Conservation (phyloP, 805 yeast genomes). For the Spathaspora hagerdaliae region DNA sequence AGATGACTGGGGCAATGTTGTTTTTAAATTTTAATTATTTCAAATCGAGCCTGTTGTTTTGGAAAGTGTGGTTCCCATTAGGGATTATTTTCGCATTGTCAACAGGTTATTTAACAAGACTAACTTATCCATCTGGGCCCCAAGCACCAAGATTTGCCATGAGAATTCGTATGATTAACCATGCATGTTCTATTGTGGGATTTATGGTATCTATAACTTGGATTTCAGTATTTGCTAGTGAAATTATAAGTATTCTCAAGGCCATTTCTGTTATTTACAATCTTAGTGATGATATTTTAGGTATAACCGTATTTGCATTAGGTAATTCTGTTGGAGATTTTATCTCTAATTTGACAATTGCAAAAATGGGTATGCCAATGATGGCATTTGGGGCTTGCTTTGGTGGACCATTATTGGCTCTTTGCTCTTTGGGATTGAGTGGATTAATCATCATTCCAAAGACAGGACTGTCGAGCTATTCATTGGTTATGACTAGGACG, state of each 20-base stretch:
- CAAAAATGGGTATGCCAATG: constrained; percentile 74
- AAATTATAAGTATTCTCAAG: constrained; percentile 62
- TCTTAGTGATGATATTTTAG: constrained; percentile 75
- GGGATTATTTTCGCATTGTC: constrained; percentile 5
- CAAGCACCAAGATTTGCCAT: not conserved
- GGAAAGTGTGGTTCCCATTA: constrained; percentile 12
- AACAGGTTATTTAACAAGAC: constrained; percentile 5
- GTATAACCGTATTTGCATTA: constrained; percentile 83
- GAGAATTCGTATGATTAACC: constrained; percentile 12
- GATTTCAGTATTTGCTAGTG: constrained; percentile 67
- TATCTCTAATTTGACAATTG: constrained; percentile 76
- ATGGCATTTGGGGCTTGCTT: constrained; percentile 96
- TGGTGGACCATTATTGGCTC: constrained; percentile 83
- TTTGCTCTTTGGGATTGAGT: constrained; percentile 78
- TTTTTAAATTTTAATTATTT: constrained; percentile 14
- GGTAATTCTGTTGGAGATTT: constrained; percentile 93
- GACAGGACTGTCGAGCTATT: constrained; percentile 6
- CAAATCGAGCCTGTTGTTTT: constrained; percentile 4
- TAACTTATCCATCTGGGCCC: constrained; percentile 2
- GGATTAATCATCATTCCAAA: constrained; percentile 39
- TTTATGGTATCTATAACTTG: constrained; percentile 64
- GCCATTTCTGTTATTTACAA: constrained; percentile 55
- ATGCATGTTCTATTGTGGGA: constrained; percentile 45
- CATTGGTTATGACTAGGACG: constrained; percentile 16
- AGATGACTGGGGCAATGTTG: constrained; percentile 24